Evolutionary conservation across 352 stramenopile genomes (phyloP), one percentile per base, ranked within the genome.

Genomic region (Stramenopiles sp.): DNA sequence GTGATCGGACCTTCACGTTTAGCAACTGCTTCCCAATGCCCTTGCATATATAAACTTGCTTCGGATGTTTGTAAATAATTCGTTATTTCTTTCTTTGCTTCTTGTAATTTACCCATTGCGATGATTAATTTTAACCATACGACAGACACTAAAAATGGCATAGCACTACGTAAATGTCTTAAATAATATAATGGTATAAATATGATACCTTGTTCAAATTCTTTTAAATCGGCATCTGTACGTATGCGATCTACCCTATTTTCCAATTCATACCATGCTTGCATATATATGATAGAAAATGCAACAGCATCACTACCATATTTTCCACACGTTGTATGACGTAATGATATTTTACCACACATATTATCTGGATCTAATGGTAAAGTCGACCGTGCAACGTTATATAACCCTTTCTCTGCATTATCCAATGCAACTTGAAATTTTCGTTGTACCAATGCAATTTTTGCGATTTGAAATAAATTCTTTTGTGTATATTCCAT

Each of bases 51-150:
- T 33, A 76, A 76, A 13, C 65, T 4, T 33, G 30, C 65, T 7
- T 76, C 65, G 4, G 65, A 1, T 13, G 30, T 76, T 76, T 33
- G 30, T 13, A 76, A 76, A 33, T 33, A 33, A 76, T 76, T 33
- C 31, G 13, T 33, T 13, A 76, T 76, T 76, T 76, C 65, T 31
- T 33, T 33, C 13, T 76, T 31, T 33, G 65, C 65, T 13, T 76
- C 65, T 76, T 76, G 4, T 33, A 76, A 33, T 76, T 76, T 76
- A 13, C 65, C 31, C 7, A 76, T 7, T 31, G 65, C 65, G 13
- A 76, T 76, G 13, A 76, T 13, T 76, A 76, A 76, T 13, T 76
- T 76, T 13, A 76, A 20, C 65, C 65, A 76, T 13, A 76, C 31
- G 31, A 76, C 13, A 7, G 65, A 76, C 4, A 76, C 65, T 13